Base-by-base conservation (phyloP, 164 flowering plant genomes). In the Aristolochia contorta region DNA sequence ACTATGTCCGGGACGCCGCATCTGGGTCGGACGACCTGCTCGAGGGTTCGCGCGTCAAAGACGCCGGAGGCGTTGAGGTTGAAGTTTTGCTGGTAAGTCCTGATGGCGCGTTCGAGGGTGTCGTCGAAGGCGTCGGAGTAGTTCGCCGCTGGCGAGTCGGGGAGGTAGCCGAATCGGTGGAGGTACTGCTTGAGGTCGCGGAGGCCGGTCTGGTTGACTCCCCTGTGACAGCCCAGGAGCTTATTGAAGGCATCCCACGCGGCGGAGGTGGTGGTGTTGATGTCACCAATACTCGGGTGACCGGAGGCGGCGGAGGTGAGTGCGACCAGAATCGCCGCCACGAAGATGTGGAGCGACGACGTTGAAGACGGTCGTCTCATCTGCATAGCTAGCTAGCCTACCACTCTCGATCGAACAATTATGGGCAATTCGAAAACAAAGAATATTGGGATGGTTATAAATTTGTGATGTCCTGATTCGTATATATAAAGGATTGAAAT, bases 1-100 rank as follows among this genome's bases (percentile, higher is more conserved):
- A 72, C 30, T 6, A 61, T 47, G 58, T 88, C 96, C 4, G 77
- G 50, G 12, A 83, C 78, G 60, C 91, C 95, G 57, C 95, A 87
- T 20, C 91, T 65, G n/a, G 95, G 89, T 14, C 71, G 46, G 69
- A 68, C 69, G 69, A 87, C 74, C 23, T 71, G 51, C 0, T 77
- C 16, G 0, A 87, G 33, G 18, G 91, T 87, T 3, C 16, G 53
- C 41, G 65, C 27, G 72, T 85, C 91, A 65, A 87, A 80, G 16
- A 56, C 63, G 1, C 89, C 89, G 47, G 87, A 82, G 43, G 71
- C 67, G 24, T 80, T 74, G 13, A 87, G 60, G 2, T 84, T 79
- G 57, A 80, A 79, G 15, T 68, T 78, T 15, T 19, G 47, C 60
- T 86, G 93, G 75, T 86, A 86, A 1, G 48, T 45, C 19, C 45